phyloP scores from a whole-genome alignment of 2,329 filamentous ascomycete genomes.

The Davidsoniella australis region DNA sequence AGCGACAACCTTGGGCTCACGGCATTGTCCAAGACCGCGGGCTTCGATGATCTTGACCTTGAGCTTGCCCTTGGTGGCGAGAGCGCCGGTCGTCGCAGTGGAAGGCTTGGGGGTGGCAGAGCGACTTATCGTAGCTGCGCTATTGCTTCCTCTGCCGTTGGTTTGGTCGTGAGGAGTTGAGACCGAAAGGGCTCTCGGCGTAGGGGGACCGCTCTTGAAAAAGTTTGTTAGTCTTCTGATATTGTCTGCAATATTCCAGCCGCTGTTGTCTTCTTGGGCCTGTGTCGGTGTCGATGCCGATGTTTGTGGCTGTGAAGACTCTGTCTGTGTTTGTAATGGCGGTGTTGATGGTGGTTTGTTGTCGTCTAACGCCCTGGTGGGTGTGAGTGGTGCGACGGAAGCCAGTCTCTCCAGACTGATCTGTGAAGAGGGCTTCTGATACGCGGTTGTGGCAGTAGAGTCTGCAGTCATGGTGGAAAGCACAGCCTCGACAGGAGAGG shows the following conservation, averaged over 20 bases:
- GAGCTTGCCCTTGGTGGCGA: conserved; percentile 68
- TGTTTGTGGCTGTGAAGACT: background rate
- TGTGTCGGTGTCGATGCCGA: background rate
- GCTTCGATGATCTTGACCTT: conserved; percentile 80
- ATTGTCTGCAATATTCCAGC: conserved; percentile 6
- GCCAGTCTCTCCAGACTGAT: conserved; percentile 2
- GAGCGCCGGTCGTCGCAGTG: conserved; percentile 23
- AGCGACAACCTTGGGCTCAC: conserved; percentile 86
- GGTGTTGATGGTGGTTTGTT: background rate
- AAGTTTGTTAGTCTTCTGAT: conserved; percentile 81
- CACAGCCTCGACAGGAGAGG: conserved; percentile 3
- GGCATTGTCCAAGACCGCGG: conserved; percentile 61
- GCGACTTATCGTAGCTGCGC: conserved; percentile 17
- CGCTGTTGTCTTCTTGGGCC: background rate
- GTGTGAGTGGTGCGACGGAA: conserved; percentile 1
- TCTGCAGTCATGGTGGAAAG: conserved; percentile 6
- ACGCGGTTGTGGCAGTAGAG: background rate
- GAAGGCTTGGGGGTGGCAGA: conserved; percentile 37
- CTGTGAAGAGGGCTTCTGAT: background rate
- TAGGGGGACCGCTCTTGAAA: conserved; percentile 77
- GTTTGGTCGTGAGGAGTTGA: conserved; percentile 4
- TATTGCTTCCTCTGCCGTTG: conserved; percentile 1
- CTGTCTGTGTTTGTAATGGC: background rate
- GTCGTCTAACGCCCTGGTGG: background rate
- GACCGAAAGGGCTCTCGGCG: conserved; percentile 65